These are phyloP conservation scores for Aspergillus puulaauensis DNA, from an alignment of 2,329 filamentous ascomycete genomes.

Conservation along the genomic window DNA sequence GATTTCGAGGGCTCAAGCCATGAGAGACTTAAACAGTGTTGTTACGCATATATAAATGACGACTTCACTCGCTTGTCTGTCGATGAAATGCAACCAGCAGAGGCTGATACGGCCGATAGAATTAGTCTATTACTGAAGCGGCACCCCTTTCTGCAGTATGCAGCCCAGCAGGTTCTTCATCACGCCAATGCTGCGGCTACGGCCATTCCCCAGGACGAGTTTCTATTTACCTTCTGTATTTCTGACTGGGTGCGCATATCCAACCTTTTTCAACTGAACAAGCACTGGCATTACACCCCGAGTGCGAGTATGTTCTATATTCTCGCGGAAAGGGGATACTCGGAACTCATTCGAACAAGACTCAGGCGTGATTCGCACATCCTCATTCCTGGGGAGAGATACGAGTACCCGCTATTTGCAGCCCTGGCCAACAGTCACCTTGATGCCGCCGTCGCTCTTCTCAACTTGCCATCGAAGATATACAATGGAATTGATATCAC, in stretches of 20 bases:
- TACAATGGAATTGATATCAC: background rate
- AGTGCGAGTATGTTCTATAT: slow-evolving; percentile 13
- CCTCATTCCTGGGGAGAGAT: slow-evolving; percentile 10
- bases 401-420: slow-evolving; percentile 20
- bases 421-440: slow-evolving; percentile 8
- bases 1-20: slow-evolving; percentile 37
- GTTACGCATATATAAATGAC: slow-evolving; percentile 10
- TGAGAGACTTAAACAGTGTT: slow-evolving; percentile 42
- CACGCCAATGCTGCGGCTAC: slow-evolving; percentile 28
- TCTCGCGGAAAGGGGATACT: slow-evolving; percentile 12
- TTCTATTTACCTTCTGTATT: slow-evolving; percentile 26
- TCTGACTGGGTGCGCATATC: slow-evolving; percentile 28
- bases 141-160: slow-evolving; percentile 41
- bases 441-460: background rate
- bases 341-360: slow-evolving; percentile 11
- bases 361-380: slow-evolving; percentile 1
- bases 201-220: slow-evolving; percentile 18
- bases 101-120: background rate
- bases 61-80: background rate
- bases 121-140: background rate
- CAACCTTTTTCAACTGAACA: slow-evolving; percentile 34
- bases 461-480: background rate
- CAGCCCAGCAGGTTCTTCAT: slow-evolving; percentile 24
- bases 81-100: background rate
- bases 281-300: slow-evolving; percentile 20